Evolutionary conservation across 2,329 filamentous ascomycete species (phyloP).

Genomic region (Capronia americana): DNA sequence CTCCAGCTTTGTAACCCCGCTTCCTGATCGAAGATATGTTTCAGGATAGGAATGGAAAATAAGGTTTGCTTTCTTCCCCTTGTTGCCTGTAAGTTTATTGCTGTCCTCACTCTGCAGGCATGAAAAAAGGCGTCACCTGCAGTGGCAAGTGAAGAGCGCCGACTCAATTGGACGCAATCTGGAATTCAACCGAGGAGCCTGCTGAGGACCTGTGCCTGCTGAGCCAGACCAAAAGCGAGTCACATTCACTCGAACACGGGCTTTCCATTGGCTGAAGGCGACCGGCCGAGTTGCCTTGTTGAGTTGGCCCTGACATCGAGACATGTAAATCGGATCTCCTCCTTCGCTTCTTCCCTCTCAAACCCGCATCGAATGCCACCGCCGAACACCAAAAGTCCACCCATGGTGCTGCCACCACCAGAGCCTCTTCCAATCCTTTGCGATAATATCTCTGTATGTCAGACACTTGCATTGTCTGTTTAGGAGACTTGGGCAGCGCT

Average conservation of each 20-base stretch:
- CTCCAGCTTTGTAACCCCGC: constrained; percentile 4
- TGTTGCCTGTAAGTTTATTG: constrained; percentile 10
- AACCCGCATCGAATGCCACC: constrained; percentile 29
- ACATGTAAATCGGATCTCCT: constrained; percentile 18
- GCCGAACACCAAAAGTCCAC: constrained; percentile 21
- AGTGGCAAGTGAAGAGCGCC: constrained; percentile 10
- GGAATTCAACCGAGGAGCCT: constrained; percentile 15
- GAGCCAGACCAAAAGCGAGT: constrained; percentile 15
- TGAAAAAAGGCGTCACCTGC: constrained; percentile 18
- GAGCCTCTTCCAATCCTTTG: constrained; percentile 37
- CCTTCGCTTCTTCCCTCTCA: constrained; percentile 33
- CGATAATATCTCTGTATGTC: constrained; percentile 53
- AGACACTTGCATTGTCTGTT: constrained; percentile 74
- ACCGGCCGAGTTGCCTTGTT: constrained; percentile 19
- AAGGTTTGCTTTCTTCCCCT: constrained; percentile 14
- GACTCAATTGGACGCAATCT: constrained; percentile 7
- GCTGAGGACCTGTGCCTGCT: constrained; percentile 15
- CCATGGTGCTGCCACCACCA: constrained; percentile 30
- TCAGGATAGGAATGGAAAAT: background rate
- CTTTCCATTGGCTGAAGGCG: constrained; percentile 2
- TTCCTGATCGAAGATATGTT: background rate
- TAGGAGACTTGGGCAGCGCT: constrained; percentile 70
- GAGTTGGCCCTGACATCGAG: constrained; percentile 19
- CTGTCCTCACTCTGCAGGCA: constrained; percentile 14
- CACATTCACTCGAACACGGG: constrained; percentile 4